Percentiles rank a stretch among this genome's conserved stretches.
Conservation (phyloP, 179 eudicot genomes). For the Vitellaria paradoxa region DNA sequence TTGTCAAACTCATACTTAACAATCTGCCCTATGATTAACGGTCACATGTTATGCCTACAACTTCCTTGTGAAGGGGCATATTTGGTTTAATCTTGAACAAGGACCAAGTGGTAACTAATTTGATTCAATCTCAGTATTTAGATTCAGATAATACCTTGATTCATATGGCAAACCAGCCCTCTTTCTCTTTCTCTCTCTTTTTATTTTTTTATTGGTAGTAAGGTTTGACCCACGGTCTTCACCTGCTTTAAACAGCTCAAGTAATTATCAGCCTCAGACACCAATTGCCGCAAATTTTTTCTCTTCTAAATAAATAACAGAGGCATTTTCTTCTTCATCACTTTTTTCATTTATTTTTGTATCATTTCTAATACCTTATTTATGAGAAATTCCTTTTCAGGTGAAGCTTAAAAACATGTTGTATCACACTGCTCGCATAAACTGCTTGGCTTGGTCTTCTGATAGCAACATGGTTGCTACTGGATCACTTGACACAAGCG, state of each 20-base stretch:
- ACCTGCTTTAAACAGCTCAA: not conserved
- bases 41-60: not conserved
- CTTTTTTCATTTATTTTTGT: not conserved
- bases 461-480: constrained; percentile 78
- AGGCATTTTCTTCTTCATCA: not conserved
- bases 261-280: not conserved
- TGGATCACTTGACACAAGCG: constrained; percentile 87
- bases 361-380: not conserved
- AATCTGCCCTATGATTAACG: not conserved
- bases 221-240: too few species aligned
- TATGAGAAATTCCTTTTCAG: constrained; percentile 34
- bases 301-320: not conserved
- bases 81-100: not conserved
- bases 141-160: not conserved
- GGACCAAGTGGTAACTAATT: too few species aligned
- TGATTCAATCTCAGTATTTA: not conserved
- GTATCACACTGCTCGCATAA: constrained; percentile 85
- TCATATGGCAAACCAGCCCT: not conserved
- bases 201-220: not conserved
- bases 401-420: constrained; percentile 89
- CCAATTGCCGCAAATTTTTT: not conserved
- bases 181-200: not conserved
- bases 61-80: constrained; percentile 3
- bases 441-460: constrained; percentile 93
- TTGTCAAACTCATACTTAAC: not conserved